phyloP scores from a whole-genome alignment of 371 early-diverging fungal species.

The Mortierella sp. region DNA sequence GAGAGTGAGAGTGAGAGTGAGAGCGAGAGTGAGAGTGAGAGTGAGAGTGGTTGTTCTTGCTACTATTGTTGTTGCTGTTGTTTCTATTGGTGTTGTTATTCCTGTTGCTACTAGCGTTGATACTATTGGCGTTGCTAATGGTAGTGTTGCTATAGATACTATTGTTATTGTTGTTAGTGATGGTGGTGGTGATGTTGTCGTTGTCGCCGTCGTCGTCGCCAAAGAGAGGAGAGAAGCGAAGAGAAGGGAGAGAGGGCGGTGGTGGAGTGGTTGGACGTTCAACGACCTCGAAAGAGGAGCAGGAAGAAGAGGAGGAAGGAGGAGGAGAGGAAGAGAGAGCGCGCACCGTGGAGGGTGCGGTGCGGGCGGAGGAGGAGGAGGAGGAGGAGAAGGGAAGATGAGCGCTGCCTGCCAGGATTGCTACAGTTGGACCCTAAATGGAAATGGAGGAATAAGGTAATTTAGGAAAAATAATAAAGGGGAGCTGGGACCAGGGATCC shows the following conservation, averaged over 20 bases:
- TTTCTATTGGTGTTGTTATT: background rate
- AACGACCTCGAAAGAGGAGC: too few relatives aligned
- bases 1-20: background rate
- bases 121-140: too few relatives aligned
- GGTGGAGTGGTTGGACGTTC: background rate
- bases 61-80: too few relatives aligned
- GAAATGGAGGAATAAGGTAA: background rate
- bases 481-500: slow-evolving; percentile 27
- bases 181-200: background rate
- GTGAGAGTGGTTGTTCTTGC: too few relatives aligned
- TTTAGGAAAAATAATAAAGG: slow-evolving; percentile 1
- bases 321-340: background rate
- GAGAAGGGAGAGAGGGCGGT: slow-evolving; percentile 21
- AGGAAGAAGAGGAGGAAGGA: too few relatives aligned
- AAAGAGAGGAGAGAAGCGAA: slow-evolving; percentile 44
- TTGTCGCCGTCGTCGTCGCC: slow-evolving; percentile 7
- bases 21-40: background rate
- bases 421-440: background rate
- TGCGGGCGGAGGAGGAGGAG: slow-evolving; percentile 21
- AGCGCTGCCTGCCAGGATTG: slow-evolving; percentile 11
- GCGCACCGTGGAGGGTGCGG: slow-evolving; percentile 25
- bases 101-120: background rate
- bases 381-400: slow-evolving; percentile 8
- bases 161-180: background rate
- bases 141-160: background rate